Evolutionary conservation across 2,329 filamentous ascomycete species (phyloP), one percentile per base, ranked within the genome.

Genomic region (Colletotrichum magnum): DNA sequence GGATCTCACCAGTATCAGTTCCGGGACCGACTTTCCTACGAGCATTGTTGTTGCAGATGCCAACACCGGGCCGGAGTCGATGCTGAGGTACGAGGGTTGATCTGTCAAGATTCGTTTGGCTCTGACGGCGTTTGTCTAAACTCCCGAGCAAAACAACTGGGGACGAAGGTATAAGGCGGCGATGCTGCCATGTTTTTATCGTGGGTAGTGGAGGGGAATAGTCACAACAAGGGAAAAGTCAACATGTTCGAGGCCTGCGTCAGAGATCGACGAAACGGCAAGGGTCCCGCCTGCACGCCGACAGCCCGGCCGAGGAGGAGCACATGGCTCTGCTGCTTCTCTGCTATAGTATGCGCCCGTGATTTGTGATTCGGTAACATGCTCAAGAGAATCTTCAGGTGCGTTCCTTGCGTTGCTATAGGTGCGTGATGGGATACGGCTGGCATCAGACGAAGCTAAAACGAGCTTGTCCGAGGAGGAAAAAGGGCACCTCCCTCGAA

Each of bases 1-100:
- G 41, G 58, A 51, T 39, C 69, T 60, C 57, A 69, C 65, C 13
- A 69, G 43, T 9, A 72, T 69, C 52, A 70, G 64, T 39, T 70
- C 68, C 24, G 58, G 58, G 15, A 63, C 41, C 16, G 68, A 70
- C 52, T 54, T 68, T 6, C 68, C 68, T 15, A 70, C 64, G 39
- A 70, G 68, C 68, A 70, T 70, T 6, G 24, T 63, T 7, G 41
- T 7, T 36, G 58, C 24, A 24, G 15, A 7, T 12, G 5, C 2
- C n/a, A 12, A 5, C 21, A 15, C 28, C 21, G 32, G 51, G 12
- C n/a, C 9, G 32, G 32, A 36, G 32, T 36, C 12, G 26, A 21
- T 24, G 10, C 15, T 32, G 52, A 15, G 58, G 21, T 18, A 10
- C 18, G 13, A 28, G 51, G 43, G 24, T 43, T 10, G 56, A 45